Conservation (phyloP, 2,329 filamentous ascomycete species). For the Basipetospora sp. region DNA sequence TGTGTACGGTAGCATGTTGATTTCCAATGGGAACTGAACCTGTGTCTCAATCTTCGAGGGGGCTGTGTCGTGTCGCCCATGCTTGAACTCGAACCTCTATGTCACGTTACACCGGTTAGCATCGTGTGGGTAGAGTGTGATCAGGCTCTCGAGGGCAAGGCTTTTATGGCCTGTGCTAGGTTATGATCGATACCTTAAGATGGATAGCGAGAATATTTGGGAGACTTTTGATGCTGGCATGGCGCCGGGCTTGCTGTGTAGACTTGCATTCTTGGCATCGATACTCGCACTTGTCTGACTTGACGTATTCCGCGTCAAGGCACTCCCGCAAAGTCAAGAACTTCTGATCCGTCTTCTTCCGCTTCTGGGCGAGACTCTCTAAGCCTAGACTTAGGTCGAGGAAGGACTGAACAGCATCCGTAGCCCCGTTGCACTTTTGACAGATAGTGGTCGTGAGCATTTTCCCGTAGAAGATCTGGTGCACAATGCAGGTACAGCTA, state of each 20-base stretch:
- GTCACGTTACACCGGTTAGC: too few species aligned
- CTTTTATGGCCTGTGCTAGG: too few species aligned
- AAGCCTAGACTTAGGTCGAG: conserved; percentile 80
- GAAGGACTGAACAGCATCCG: conserved; percentile 73
- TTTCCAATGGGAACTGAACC: conserved; percentile 69
- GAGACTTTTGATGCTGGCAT: conserved; percentile 68
- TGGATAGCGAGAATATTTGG: conserved; percentile 86
- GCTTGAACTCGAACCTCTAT: conserved; percentile 59
- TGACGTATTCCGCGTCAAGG: conserved; percentile 73
- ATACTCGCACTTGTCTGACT: conserved; percentile 77
- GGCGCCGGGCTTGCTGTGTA: conserved; percentile 66
- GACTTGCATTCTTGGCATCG: conserved; percentile 67
- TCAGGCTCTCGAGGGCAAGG: too few species aligned
- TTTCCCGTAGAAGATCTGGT: conserved; percentile 88
- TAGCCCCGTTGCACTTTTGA: conserved; percentile 69
- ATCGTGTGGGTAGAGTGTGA: too few species aligned
- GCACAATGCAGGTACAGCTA: conserved; percentile 77
- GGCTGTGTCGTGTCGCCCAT: conserved; percentile 47
- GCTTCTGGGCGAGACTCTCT: conserved; percentile 57
- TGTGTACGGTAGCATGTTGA: conserved; percentile 86
- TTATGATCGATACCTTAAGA: conserved; percentile 69
- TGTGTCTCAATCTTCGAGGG: conserved; percentile 79
- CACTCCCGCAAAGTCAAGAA: conserved; percentile 51
- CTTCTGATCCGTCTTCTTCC: conserved; percentile 37
- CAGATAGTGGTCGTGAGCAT: conserved; percentile 83